Evolutionary conservation across 495 filamentous ascomycete species (phyloP).

Genomic region (Trichoderma reesei): DNA sequence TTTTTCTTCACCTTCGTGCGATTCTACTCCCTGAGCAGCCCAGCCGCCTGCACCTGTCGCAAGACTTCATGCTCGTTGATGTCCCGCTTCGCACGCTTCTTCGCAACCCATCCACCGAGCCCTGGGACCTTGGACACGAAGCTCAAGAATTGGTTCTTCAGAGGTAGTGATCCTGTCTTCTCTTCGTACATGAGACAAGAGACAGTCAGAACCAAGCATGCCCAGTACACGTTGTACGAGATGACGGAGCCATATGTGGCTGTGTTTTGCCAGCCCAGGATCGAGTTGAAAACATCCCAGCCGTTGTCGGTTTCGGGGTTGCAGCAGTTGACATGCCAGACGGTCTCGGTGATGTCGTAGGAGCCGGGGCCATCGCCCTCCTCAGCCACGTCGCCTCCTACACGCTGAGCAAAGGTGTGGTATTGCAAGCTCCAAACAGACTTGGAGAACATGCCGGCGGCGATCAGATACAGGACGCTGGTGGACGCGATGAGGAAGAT

Average conservation of each 20-base stretch:
- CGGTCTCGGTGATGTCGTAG: conserved; percentile 56
- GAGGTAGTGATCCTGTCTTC: conserved; percentile 54
- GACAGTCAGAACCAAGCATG: conserved; percentile 54
- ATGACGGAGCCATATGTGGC: conserved; percentile 78
- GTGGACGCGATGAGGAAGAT: conserved; percentile 60
- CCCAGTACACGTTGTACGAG: conserved; percentile 83
- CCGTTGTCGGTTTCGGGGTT: conserved; percentile 66
- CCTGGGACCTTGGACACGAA: not conserved
- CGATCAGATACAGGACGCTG: conserved; percentile 61
- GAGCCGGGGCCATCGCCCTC: conserved; percentile 55
- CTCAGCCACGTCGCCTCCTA: conserved; percentile 54
- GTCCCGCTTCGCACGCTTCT: not conserved
- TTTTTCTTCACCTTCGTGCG: not conserved
- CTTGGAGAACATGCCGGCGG: conserved; percentile 58
- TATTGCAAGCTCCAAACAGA: conserved; percentile 51
- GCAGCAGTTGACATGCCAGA: conserved; percentile 63
- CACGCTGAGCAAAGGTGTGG: conserved; percentile 13
- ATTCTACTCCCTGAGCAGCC: not conserved
- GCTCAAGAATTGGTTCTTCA: conserved; percentile 21
- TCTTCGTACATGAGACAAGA: conserved; percentile 56
- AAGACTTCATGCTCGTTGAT: not conserved
- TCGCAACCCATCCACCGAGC: not conserved
- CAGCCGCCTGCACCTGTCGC: not conserved
- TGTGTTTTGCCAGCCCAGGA: conserved; percentile 79
- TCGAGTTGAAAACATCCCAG: conserved; percentile 85